Evolutionary conservation across 2,329 filamentous ascomycete genomes (phyloP).

Genomic region (Pseudogymnoascus sp.): DNA sequence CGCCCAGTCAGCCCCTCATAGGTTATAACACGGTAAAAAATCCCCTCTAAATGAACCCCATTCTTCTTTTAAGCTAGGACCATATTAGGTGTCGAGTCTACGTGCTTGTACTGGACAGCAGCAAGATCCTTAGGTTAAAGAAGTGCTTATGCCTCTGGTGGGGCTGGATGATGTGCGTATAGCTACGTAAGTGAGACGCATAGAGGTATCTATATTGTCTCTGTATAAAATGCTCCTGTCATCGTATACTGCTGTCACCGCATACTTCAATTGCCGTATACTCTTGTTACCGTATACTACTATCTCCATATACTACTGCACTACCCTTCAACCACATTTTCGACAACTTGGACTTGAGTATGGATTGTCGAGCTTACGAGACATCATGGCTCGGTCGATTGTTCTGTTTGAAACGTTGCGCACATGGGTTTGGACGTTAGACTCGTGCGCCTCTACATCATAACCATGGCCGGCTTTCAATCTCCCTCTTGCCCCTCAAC

Average conservation of each 20-base stretch:
- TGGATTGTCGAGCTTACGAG: too few relatives aligned
- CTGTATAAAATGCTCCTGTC: not conserved
- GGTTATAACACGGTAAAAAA: not conserved
- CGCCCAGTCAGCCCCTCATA: not conserved
- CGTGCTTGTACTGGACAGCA: not conserved
- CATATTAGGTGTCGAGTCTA: not conserved
- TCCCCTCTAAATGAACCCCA: not conserved
- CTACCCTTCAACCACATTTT: not conserved
- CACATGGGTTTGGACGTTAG: too few relatives aligned
- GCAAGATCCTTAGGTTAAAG: not conserved
- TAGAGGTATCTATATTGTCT: too few relatives aligned
- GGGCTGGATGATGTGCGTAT: not conserved
- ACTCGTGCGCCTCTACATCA: too few relatives aligned
- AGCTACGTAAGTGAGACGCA: not conserved
- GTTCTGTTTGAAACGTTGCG: too few relatives aligned
- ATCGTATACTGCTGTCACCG: not conserved
- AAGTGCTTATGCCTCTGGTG: not conserved
- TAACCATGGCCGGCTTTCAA: too few relatives aligned
- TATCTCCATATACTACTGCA: not conserved
- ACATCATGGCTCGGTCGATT: too few relatives aligned
- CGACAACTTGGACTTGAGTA: too few relatives aligned
- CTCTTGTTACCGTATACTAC: not conserved
- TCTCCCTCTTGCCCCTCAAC: too few relatives aligned
- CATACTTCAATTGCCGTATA: too few relatives aligned
- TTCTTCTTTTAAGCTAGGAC: not conserved